Conservation (phyloP, 345 rosid genomes). For the Salix brachista region DNA sequence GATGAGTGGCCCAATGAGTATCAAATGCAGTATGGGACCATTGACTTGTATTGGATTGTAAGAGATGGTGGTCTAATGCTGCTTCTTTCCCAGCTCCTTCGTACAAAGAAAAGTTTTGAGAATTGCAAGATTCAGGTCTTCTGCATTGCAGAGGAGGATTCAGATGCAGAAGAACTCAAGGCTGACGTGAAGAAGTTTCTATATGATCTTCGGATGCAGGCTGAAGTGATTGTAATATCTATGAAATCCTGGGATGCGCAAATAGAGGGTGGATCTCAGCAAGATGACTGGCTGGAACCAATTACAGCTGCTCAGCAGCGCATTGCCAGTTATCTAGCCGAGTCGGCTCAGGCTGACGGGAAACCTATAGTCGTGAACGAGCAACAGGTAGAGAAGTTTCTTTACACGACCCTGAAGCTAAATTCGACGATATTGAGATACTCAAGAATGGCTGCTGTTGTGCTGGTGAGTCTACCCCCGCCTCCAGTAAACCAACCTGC, state of each 20-base stretch:
- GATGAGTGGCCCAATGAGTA: constrained; percentile 99
- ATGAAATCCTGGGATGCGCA: constrained; percentile 90
- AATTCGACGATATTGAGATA: constrained; percentile 70
- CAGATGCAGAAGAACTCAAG: constrained; percentile 90
- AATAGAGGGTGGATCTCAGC: constrained; percentile 57
- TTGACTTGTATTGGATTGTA: constrained; percentile 98
- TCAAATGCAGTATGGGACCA: constrained; percentile 92
- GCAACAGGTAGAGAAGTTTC: constrained; percentile 79
- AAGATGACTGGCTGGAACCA: constrained; percentile 74
- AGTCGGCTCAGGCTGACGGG: constrained; percentile 62
- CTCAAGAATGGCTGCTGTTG: constrained; percentile 91
- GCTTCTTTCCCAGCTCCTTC: constrained; percentile 96
- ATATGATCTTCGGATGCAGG: constrained; percentile 98
- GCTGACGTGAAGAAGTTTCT: constrained; percentile 93
- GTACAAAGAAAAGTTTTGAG: constrained; percentile 95
- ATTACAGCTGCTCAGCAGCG: constrained; percentile 70
- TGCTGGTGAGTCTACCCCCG: constrained; percentile 79
- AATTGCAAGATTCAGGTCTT: constrained; percentile 98
- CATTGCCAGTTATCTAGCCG: constrained; percentile 55
- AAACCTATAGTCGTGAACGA: constrained; percentile 71
- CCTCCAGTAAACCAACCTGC: constrained; percentile 79
- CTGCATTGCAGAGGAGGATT: constrained; percentile 96
- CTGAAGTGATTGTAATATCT: constrained; percentile 89
- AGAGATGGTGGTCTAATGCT: constrained; percentile 99
- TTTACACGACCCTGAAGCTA: constrained; percentile 74